Evolutionary conservation across 768 basidiomycete species (phyloP).

Genomic region (Gloeostereum incarnatum): DNA sequence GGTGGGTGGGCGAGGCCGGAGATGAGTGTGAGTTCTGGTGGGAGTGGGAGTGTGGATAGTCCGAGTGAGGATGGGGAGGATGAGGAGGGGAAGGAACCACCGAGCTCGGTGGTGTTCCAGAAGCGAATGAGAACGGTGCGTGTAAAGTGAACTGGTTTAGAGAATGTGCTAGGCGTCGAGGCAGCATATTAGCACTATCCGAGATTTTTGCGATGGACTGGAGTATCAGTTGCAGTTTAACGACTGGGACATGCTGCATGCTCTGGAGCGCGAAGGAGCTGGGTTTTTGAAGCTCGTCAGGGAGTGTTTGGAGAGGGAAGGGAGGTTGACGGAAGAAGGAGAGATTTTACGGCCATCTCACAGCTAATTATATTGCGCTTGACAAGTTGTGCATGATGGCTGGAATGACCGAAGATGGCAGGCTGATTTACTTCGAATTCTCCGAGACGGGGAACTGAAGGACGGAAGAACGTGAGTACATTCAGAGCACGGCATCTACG

Average conservation of each 20-base stretch:
- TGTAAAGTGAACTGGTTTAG: constrained; percentile 8
- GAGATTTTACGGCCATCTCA: no score
- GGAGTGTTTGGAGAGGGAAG: constrained; percentile 31
- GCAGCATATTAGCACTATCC: constrained; percentile 30
- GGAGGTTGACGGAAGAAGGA: constrained; percentile 15
- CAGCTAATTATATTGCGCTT: no score
- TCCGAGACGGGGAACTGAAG: no score
- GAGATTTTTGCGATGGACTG: constrained; percentile 35
- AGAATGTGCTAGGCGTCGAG: constrained; percentile 23
- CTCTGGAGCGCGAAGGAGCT: constrained; percentile 30
- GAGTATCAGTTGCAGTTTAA: constrained; percentile 38
- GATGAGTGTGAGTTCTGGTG: not conserved
- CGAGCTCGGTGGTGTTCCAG: no score
- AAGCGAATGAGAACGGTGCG: constrained; percentile 3
- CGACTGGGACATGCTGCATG: constrained; percentile 31
- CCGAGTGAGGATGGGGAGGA: no score
- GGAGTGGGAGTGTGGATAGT: not conserved
- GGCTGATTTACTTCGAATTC: no score
- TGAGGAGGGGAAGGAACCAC: no score
- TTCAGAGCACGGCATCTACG: no score
- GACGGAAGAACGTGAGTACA: no score
- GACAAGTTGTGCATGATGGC: no score
- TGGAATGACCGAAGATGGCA: no score
- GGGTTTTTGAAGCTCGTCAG: constrained; percentile 28
- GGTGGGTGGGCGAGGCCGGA: constrained; percentile 12